Evolutionary conservation across 139 green algal species (phyloP).

Genomic region (Pleodorina starrii): DNA sequence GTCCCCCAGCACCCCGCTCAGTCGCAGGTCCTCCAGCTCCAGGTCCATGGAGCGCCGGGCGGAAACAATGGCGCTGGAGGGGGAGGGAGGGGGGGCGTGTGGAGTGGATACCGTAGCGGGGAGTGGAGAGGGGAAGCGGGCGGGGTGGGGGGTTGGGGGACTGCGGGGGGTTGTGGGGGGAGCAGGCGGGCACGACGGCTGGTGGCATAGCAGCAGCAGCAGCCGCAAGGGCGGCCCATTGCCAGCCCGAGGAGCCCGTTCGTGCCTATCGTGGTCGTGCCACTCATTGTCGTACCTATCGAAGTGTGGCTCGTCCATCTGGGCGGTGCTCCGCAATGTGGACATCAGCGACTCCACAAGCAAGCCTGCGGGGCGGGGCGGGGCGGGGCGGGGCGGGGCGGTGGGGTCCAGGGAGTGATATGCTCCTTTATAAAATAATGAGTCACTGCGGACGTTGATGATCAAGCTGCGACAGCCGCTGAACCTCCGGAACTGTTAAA

Average conservation of each 20-base stretch:
- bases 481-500: neutral
- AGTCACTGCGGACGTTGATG: too few relatives aligned
- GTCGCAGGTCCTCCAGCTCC: conserved; percentile 46
- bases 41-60: conserved; percentile 18
- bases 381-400: neutral
- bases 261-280: too few relatives aligned
- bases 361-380: neutral
- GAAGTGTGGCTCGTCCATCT: conserved; percentile 28
- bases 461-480: neutral
- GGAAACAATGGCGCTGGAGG: neutral
- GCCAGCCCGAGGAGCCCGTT: too few relatives aligned
- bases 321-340: conserved; percentile 16
- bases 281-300: conserved; percentile 7
- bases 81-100: neutral
- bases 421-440: too few relatives aligned
- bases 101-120: too few relatives aligned
- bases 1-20: conserved; percentile 34
- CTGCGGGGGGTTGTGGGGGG: too few relatives aligned
- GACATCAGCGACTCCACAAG: conserved; percentile 42
- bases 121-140: too few relatives aligned
- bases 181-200: too few relatives aligned
- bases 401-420: too few relatives aligned
- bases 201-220: too few relatives aligned
- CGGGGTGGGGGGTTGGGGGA: too few relatives aligned
- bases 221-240: too few relatives aligned